phyloP scores from a whole-genome alignment of 2,329 filamentous ascomycete genomes.

The Curvularia verruculosa region DNA sequence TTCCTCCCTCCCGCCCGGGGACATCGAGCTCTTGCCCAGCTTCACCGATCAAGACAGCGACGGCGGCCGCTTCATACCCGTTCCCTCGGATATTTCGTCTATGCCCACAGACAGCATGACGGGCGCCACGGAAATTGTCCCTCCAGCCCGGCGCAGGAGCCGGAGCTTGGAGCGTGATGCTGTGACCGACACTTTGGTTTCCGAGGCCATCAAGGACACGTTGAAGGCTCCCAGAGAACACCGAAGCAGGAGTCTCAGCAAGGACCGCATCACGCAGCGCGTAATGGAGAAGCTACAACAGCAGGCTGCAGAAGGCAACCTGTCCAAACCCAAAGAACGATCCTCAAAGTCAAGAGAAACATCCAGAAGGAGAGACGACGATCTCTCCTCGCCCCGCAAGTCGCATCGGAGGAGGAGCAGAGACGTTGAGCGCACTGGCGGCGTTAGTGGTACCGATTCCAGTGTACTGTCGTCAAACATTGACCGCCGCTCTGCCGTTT shows the following conservation, averaged over 20 bases:
- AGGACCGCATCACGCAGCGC: conserved; percentile 70
- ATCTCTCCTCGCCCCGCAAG: conserved; percentile 39
- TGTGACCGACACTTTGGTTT: conserved; percentile 28
- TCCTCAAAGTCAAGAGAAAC: conserved; percentile 19
- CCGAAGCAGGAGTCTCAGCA: conserved; percentile 68
- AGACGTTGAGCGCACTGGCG: conserved; percentile 56
- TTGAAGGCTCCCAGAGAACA: conserved; percentile 65
- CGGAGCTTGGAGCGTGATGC: conserved; percentile 56
- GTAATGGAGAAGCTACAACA: conserved; percentile 70
- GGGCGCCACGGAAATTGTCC: conserved; percentile 59
- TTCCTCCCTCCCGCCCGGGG: conserved; percentile 72
- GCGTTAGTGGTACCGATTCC: conserved; percentile 63
- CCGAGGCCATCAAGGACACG: conserved; percentile 47
- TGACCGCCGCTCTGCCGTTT: conserved; percentile 60
- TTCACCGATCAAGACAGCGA: conserved; percentile 68
- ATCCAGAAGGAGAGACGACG: conserved; percentile 35
- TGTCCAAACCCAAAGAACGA: conserved; percentile 25
- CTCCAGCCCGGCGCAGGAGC: conserved; percentile 56
- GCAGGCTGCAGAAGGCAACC: conserved; percentile 54
- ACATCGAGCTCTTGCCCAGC: conserved; percentile 82
- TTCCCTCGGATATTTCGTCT: conserved; percentile 84
- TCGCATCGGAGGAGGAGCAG: conserved; percentile 51
- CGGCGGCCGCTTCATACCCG: conserved; percentile 68
- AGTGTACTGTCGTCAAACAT: conserved; percentile 66
- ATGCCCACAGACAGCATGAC: conserved; percentile 76